Percentiles rank a stretch among this genome's conserved stretches.
Conservation (phyloP, 768 basidiomycete genomes). For the Pholiota microspora region DNA sequence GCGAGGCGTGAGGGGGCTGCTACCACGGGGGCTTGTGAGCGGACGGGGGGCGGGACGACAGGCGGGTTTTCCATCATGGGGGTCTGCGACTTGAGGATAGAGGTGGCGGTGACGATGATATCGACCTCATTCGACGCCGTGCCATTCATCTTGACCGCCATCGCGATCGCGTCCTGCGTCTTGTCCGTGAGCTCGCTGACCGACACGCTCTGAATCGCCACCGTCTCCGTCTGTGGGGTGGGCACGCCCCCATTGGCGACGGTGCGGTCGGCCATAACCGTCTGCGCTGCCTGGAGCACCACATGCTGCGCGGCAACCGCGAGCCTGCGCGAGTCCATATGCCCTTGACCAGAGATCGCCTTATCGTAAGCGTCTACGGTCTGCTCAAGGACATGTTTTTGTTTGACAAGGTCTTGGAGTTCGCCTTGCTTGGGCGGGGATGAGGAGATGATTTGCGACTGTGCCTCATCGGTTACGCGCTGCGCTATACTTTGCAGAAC, state of each 20-base stretch:
- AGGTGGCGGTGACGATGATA: constrained; percentile 70
- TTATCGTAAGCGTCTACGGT: constrained; percentile 76
- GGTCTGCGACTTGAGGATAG: constrained; percentile 43
- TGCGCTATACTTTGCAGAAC: constrained; percentile 77
- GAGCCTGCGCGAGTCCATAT: constrained; percentile 52
- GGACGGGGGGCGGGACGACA: constrained; percentile 10
- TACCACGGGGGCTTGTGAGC: constrained; percentile 14
- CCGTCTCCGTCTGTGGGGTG: constrained; percentile 34
- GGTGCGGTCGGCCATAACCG: constrained; percentile 50
- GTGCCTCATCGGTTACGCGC: constrained; percentile 71
- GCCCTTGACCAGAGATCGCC: constrained; percentile 56
- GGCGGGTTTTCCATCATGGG: constrained; percentile 25
- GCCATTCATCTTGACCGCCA: constrained; percentile 77
- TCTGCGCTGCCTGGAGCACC: constrained; percentile 78
- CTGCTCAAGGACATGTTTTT: constrained; percentile 71
- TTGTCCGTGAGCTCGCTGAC: constrained; percentile 51
- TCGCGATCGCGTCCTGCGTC: constrained; percentile 69
- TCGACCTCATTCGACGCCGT: constrained; percentile 76
- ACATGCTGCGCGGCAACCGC: constrained; percentile 80
- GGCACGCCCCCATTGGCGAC: constrained; percentile 37
- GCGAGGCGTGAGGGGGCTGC: constrained; percentile 20
- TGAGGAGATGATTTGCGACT: constrained; percentile 61
- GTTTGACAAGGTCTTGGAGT: constrained; percentile 71
- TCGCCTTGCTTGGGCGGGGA: constrained; percentile 43
- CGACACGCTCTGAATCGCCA: constrained; percentile 48